Conservation (phyloP, 306 rosid genomes). For the Luffa aegyptiaca region DNA sequence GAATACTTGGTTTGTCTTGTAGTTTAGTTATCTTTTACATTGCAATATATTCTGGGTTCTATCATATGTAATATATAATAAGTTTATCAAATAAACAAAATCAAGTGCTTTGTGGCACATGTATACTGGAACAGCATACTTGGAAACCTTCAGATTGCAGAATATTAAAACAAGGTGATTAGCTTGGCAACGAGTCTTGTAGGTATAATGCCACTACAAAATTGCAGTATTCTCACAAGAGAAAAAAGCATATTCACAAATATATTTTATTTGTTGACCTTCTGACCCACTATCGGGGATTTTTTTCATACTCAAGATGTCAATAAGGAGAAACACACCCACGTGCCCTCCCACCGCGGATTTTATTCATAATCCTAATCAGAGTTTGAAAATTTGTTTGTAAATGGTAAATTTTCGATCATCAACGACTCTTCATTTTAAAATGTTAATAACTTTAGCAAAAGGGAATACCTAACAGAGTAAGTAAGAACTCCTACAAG, state of each 20-base stretch:
- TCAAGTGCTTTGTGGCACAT: neutral
- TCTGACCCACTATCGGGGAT: neutral
- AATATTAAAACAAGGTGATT: neutral
- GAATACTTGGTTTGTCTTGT: no score
- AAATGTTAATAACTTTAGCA: neutral
- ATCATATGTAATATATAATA: neutral
- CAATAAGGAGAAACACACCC: neutral
- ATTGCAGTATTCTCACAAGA: neutral
- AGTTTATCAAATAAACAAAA: neutral
- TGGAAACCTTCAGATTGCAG: neutral
- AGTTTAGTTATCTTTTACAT: no score
- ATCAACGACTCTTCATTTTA: neutral
- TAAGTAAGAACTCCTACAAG: neutral
- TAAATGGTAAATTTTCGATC: neutral
- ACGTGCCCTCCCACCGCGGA: neutral
- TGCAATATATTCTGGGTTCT: no score
- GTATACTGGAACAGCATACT: neutral
- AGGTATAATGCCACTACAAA: neutral
- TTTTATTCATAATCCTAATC: neutral
- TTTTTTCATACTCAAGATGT: neutral
- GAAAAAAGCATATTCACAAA: neutral
- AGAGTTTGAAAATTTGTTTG: neutral
- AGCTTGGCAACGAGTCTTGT: neutral
- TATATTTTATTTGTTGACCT: neutral
- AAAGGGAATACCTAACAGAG: neutral